A percentile compares a stretch with the other conserved stretches of the same genome.
These are phyloP conservation scores for Carex cristatella DNA, from an alignment of 176 grass and related monocot genomes.

Conservation along the genomic window DNA sequence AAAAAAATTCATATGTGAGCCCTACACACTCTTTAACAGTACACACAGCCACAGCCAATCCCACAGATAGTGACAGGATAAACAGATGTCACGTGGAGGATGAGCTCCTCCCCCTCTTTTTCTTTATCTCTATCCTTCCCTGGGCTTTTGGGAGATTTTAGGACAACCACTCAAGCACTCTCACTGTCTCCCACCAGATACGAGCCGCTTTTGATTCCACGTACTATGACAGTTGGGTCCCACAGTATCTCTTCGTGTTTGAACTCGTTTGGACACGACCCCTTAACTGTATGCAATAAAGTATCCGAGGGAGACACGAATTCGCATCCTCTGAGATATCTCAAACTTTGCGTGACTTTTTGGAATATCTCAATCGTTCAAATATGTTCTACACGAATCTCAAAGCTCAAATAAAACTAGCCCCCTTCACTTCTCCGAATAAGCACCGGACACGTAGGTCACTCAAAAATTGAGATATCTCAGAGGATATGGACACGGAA, in stretches of 20 bases:
- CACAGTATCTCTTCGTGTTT: background rate
- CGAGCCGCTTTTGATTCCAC: background rate
- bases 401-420: too few species aligned
- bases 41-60: background rate
- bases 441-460: too few species aligned
- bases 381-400: too few species aligned
- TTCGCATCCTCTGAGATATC: too few species aligned
- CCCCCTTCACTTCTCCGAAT: too few species aligned
- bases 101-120: background rate
- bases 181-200: background rate
- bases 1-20: too few species aligned
- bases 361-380: too few species aligned
- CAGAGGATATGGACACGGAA: too few species aligned
- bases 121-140: too few species aligned
- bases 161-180: background rate
- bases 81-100: background rate
- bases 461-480: too few species aligned
- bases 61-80: background rate
- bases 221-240: background rate
- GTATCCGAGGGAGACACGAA: background rate
- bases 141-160: background rate
- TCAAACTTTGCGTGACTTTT: too few species aligned
- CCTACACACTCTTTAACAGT: background rate
- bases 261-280: background rate
- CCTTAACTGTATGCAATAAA: background rate